phyloP scores from a whole-genome alignment of 2,329 filamentous ascomycete genomes.

The Epicoccum sorghinum region DNA sequence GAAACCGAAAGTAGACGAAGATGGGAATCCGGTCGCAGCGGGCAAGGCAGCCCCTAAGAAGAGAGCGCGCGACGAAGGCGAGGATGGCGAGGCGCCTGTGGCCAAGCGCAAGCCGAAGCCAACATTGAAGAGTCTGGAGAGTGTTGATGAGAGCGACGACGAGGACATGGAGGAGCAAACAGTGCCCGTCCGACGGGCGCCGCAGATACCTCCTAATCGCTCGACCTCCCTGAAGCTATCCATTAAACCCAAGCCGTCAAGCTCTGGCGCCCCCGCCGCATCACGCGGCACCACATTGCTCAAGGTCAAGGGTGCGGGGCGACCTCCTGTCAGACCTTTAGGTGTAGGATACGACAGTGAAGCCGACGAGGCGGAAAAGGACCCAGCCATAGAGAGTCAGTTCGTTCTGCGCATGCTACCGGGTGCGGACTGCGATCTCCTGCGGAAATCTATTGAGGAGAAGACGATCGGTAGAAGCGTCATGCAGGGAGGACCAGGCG shows the following conservation, averaged over 20 bases:
- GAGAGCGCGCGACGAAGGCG: conserved; percentile 45
- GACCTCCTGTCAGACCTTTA: conserved; percentile 58
- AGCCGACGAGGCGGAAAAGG: conserved; percentile 84
- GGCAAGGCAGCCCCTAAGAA: conserved; percentile 42
- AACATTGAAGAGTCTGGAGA: conserved; percentile 40
- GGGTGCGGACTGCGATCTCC: conserved; percentile 82
- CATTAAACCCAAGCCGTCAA: conserved; percentile 39
- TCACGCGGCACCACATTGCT: conserved; percentile 34
- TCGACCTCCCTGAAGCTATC: conserved; percentile 40
- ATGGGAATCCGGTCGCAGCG: conserved; percentile 30
- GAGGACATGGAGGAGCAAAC: conserved; percentile 31
- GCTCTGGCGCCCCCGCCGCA: conserved; percentile 12
- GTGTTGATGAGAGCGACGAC: conserved; percentile 31
- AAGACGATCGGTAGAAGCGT: conserved; percentile 73
- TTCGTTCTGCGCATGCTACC: conserved; percentile 89
- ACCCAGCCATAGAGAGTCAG: conserved; percentile 88
- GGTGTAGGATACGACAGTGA: conserved; percentile 97
- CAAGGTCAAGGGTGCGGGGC: conserved; percentile 44
- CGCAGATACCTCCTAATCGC: conserved; percentile 21
- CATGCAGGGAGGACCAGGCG: conserved; percentile 72
- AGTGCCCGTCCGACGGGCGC: conserved; percentile 3
- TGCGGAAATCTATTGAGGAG: conserved; percentile 76
- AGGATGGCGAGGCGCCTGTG: conserved; percentile 32
- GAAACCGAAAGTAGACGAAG: conserved; percentile 46
- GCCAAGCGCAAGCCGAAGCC: conserved; percentile 46